phyloP scores from a whole-genome alignment of 179 eudicot genomes.

The Spinacia oleracea region DNA sequence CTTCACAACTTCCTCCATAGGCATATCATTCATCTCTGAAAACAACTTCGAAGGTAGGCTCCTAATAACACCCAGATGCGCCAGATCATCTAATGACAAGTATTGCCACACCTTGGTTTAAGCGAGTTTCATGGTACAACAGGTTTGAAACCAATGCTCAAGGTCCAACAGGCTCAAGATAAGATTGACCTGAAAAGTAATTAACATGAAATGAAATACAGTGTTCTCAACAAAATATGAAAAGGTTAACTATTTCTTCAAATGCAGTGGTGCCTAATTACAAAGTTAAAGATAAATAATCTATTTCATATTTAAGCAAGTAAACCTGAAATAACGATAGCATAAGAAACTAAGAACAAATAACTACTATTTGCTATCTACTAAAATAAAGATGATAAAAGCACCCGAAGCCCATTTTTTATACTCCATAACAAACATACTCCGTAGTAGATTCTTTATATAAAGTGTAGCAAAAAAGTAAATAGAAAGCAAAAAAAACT shows the following conservation, averaged over 20 bases:
- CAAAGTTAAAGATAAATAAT: background rate
- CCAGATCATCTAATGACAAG: constrained; percentile 73
- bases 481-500: no score
- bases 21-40: constrained; percentile 64
- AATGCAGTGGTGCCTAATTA: no score
- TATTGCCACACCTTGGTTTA: constrained; percentile 26
- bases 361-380: no score
- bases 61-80: constrained; percentile 69
- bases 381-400: no score
- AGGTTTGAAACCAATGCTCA: constrained; percentile 27
- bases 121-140: constrained; percentile 33
- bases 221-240: constrained; percentile 9
- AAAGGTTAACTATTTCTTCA: background rate
- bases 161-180: constrained; percentile 27
- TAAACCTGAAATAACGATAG: background rate
- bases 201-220: constrained; percentile 15
- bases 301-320: background rate
- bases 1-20: constrained; percentile 34
- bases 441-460: no score
- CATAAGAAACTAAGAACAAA: no score
- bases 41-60: constrained; percentile 83
- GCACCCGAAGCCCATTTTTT: no score
- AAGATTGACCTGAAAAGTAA: constrained; percentile 31
- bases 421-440: no score
- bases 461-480: no score